Evolutionary conservation across 345 rosid species (phyloP), one percentile per base, ranked within the genome.

Genomic region (Bruguiera parviflora): DNA sequence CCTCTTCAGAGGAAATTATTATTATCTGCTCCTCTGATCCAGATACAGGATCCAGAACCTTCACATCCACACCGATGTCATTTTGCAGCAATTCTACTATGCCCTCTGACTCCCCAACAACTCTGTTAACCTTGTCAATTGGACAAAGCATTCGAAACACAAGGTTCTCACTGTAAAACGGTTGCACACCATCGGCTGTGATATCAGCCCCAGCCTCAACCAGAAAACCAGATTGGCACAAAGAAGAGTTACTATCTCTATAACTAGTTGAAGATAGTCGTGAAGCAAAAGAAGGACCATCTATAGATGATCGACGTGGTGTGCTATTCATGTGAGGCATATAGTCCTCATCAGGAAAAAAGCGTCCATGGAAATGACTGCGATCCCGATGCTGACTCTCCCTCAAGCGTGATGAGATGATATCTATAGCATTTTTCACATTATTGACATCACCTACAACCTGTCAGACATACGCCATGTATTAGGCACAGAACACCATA

Each of bases 351-450:
- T 87, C 92, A 27, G 93, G 81, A 39, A 87, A 85, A 68, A 78
- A 66, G 15, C 84, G 80, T 64, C 96, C 96, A 69, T 84, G 96
- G 68, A 92, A 83, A 78, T 90, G 77, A 84, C 82, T 83, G 65
- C 94, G 91, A 66, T 92, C 97, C 69, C 98, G 94, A 82, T 92
- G 98, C 64, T 96, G 99, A 76, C 99, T 92, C 88, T 92, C 99
- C 80, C 92, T 82, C 79, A 96, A 77, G 68, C 96, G 96, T 2
- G 90, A 84, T 56, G 98, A 89, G 71, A 96, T 89, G 64, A 81
- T 76, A 4, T 82, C 78, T 75, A 96, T 46, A 67, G 99, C 97
- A 78, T 85, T 89, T 79, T 88, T 96, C 52, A 92, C 99, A 22
- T 83, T 83, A 75, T 78, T 75, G n/a, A 71, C 75, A 53, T 92